phyloP scores from a whole-genome alignment of 495 filamentous ascomycete species.

The Trichoderma reesei region DNA sequence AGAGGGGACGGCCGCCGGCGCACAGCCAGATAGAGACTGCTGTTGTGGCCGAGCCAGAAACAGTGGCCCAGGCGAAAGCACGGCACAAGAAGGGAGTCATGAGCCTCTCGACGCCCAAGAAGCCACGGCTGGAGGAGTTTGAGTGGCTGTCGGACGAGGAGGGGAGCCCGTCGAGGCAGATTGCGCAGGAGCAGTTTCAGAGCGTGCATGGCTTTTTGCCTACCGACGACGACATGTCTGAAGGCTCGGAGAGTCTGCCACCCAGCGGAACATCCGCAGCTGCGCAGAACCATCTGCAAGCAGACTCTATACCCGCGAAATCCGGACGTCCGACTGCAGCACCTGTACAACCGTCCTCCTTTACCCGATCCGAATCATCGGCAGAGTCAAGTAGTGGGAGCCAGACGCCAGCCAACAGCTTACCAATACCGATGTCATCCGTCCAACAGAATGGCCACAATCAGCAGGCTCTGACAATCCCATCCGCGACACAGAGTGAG shows the following conservation, averaged over 20 bases:
- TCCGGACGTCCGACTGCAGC: not conserved
- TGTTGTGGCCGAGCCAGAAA: not conserved
- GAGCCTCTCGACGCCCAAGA: conserved; percentile 22
- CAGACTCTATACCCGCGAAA: not conserved
- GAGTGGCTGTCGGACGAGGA: conserved; percentile 2
- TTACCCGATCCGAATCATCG: not conserved
- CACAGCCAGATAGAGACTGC: conserved; percentile 7
- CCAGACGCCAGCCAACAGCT: not conserved
- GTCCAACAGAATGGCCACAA: not conserved
- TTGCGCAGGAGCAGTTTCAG: conserved; percentile 5
- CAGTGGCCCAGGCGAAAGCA: conserved; percentile 14
- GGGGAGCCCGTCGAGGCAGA: not conserved
- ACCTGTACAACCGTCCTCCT: not conserved
- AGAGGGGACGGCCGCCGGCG: conserved; percentile 9
- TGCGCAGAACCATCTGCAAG: not conserved
- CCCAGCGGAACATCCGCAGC: not conserved
- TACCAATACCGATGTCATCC: not conserved
- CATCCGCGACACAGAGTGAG: not conserved
- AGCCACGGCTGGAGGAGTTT: conserved; percentile 13
- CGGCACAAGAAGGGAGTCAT: conserved; percentile 24
- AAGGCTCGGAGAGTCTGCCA: not conserved
- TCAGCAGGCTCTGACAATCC: not conserved
- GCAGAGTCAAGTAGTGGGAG: not conserved
- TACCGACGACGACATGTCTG: not conserved
- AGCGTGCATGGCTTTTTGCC: not conserved